Evolutionary conservation across 2,329 filamentous ascomycete genomes (phyloP).

Genomic region (Trichophyton schoenleinii): DNA sequence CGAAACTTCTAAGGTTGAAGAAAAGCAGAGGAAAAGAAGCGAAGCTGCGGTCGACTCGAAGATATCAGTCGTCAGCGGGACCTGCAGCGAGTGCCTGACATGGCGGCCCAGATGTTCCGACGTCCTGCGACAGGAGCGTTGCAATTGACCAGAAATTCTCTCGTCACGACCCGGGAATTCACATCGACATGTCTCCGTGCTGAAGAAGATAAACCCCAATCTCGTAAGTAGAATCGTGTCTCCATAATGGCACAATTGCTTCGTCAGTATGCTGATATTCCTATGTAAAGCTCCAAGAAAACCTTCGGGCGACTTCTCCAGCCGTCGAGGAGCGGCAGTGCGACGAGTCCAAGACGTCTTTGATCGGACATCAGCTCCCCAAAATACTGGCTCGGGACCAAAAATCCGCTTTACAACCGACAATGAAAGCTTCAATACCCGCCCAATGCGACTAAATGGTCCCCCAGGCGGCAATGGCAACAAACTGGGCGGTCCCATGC

Average conservation of each 20-base stretch:
- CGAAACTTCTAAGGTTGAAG: neutral
- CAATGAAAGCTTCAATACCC: neutral
- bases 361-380: neutral
- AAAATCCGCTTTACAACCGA: neutral
- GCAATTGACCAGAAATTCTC: constrained; percentile 1
- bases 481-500: neutral
- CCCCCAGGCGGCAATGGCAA: neutral
- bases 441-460: neutral
- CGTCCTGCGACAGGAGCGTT: neutral
- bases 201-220: neutral
- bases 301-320: neutral
- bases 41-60: neutral
- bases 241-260: neutral
- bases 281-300: neutral
- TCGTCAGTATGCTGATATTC: neutral
- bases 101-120: neutral
- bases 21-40: neutral
- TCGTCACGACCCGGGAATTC: neutral
- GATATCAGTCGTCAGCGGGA: neutral
- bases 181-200: neutral
- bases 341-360: neutral
- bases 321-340: neutral
- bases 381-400: neutral
- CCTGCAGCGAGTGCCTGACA: neutral
- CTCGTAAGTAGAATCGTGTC: neutral